These are phyloP conservation scores for Fusarium neocosmosporiellum DNA, from an alignment of 2,329 filamentous ascomycete species.

Conservation along the genomic window DNA sequence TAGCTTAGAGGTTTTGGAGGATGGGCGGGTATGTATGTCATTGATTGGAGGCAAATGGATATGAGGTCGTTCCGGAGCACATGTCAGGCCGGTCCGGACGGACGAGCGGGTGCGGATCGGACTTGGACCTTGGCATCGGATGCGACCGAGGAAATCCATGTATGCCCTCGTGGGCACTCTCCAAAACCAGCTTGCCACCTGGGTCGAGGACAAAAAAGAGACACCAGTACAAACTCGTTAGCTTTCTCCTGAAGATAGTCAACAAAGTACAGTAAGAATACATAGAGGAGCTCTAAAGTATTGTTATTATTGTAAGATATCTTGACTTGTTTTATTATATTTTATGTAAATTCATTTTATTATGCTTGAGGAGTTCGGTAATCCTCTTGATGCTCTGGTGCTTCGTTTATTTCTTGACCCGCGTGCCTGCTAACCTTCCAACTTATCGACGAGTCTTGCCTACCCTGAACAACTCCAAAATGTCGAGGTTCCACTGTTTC, in stretches of 20 bases:
- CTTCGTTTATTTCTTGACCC: neutral
- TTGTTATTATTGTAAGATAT: neutral
- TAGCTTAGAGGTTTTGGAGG: neutral
- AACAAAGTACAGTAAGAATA: neutral
- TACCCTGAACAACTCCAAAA: neutral
- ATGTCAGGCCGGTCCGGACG: slow-evolving; percentile 32
- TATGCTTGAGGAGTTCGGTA: neutral
- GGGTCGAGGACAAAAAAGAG: neutral
- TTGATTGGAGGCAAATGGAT: neutral
- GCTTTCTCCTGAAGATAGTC: neutral
- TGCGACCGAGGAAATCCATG: slow-evolving; percentile 19
- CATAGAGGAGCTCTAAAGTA: neutral
- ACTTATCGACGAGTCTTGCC: neutral
- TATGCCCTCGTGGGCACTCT: slow-evolving; percentile 7
- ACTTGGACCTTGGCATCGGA: slow-evolving; percentile 21
- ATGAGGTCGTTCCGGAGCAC: slow-evolving; percentile 25
- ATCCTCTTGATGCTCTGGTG: neutral
- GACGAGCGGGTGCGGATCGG: slow-evolving; percentile 43
- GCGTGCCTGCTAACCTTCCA: neutral
- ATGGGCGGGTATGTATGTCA: neutral
- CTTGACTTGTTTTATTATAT: neutral
- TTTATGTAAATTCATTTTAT: neutral
- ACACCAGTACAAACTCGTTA: neutral
- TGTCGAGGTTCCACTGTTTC: neutral
- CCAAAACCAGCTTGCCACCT: neutral